A percentile compares a stretch with the other conserved stretches of the same genome.
Conservation (phyloP, 192 early-diverging fungal genomes). For the Coemansia asiatica region DNA sequence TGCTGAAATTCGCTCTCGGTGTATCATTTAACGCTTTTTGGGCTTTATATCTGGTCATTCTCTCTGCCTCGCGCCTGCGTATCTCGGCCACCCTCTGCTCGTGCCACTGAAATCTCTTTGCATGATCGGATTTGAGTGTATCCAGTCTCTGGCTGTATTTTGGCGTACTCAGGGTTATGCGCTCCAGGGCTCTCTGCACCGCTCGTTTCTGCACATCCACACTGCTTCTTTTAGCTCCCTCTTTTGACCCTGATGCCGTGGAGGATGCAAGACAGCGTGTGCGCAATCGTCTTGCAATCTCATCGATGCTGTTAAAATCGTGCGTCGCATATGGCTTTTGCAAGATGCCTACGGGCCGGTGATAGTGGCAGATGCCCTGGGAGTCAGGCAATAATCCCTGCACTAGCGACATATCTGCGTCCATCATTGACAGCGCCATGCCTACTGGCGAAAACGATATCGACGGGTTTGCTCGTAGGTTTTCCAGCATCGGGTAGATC, state of each 20-base stretch:
- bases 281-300: conserved; percentile 4
- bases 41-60: not conserved
- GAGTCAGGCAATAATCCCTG: conserved; percentile 29
- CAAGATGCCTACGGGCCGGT: conserved; percentile 19
- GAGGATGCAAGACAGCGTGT: not conserved
- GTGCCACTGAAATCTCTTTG: conserved; percentile 4
- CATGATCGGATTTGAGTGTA: conserved; percentile 1
- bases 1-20: not conserved
- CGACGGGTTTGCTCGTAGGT: not conserved
- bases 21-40: not conserved
- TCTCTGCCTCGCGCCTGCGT: not conserved
- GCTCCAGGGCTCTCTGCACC: not conserved
- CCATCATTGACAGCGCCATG: conserved; percentile 20
- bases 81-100: not conserved
- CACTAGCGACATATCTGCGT: conserved; percentile 6
- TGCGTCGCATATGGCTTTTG: not conserved
- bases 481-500: not conserved
- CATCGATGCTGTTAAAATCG: conserved; percentile 7
- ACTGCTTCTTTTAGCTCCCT: not conserved
- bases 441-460: conserved; percentile 31
- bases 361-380: conserved; percentile 39
- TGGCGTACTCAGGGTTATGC: not conserved
- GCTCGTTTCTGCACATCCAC: conserved; percentile 12
- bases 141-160: conserved; percentile 2
- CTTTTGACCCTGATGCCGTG: not conserved